Conservation (phyloP, 306 rosid species). For the Canavalia gladiata region DNA sequence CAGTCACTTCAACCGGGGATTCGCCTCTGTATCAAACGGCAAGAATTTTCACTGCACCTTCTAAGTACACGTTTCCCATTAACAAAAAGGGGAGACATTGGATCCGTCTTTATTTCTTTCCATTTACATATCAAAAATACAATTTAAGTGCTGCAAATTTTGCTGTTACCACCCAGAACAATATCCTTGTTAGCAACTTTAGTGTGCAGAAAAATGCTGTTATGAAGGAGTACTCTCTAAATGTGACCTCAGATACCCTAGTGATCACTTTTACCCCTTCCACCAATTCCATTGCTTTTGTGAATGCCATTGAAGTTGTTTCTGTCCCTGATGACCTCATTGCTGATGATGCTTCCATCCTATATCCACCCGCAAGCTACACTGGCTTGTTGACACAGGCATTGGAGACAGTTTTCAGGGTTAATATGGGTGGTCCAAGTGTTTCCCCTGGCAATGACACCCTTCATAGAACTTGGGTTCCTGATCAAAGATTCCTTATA, state of each 20-base stretch:
- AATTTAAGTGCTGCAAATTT: slow-evolving; percentile 73
- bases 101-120: slow-evolving; percentile 94
- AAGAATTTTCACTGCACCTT: slow-evolving; percentile 69
- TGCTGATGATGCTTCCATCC: slow-evolving; percentile 54
- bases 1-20: slow-evolving; percentile 54
- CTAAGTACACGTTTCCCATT: slow-evolving; percentile 76
- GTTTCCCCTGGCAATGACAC: slow-evolving; percentile 69
- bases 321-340: slow-evolving; percentile 82
- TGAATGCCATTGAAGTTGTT: slow-evolving; percentile 91
- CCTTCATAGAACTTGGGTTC: slow-evolving; percentile 81
- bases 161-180: slow-evolving; percentile 63
- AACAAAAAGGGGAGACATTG: slow-evolving; percentile 73
- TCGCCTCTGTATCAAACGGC: slow-evolving; percentile 77
- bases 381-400: slow-evolving; percentile 62
- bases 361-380: slow-evolving; percentile 47
- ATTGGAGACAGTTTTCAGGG: slow-evolving; percentile 81
- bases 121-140: slow-evolving; percentile 58
- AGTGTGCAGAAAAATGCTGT: slow-evolving; percentile 51
- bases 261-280: slow-evolving; percentile 75
- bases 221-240: slow-evolving; percentile 73
- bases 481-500: slow-evolving; percentile 64
- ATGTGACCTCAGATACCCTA: slow-evolving; percentile 65
- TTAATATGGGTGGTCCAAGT: slow-evolving; percentile 90
- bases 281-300: slow-evolving; percentile 66
- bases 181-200: slow-evolving; percentile 67